Percentiles rank a stretch among this genome's conserved stretches.
These are phyloP conservation scores for Davidsoniella virescens DNA, from an alignment of 2,329 filamentous ascomycete species.

Conservation along the genomic window DNA sequence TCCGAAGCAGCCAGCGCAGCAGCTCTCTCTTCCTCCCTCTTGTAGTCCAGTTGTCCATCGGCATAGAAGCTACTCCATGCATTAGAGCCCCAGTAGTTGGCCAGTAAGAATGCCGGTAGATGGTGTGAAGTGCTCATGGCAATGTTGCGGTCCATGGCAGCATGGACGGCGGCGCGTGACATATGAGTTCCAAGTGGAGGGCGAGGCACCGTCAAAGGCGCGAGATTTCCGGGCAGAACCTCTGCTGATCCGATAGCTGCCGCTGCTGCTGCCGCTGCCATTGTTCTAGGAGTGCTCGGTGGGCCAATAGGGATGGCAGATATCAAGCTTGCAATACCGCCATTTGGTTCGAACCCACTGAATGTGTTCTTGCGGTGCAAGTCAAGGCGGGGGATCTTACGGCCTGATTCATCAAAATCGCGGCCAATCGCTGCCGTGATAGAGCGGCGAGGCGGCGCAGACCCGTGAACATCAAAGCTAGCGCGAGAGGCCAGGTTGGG, in stretches of 20 bases:
- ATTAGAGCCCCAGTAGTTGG: conserved; percentile 84
- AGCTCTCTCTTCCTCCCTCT: conserved; percentile 10
- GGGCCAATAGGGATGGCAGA: conserved; percentile 34
- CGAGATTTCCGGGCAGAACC: conserved; percentile 45
- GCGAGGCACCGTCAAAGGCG: conserved; percentile 67
- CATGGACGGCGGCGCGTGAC: conserved; percentile 68
- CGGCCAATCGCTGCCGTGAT: conserved; percentile 32
- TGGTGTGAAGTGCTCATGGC: conserved; percentile 48
- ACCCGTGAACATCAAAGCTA: conserved; percentile 53
- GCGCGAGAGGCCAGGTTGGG: conserved; percentile 34
- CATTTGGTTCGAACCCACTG: conserved; percentile 25
- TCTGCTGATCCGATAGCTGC: conserved; percentile 23
- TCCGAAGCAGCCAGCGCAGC: conserved; percentile 10
- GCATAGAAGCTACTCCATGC: conserved; percentile 43
- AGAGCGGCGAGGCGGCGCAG: conserved; percentile 32
- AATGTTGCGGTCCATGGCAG: conserved; percentile 60
- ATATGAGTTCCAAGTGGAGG: conserved; percentile 72
- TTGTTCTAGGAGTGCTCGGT: neutral
- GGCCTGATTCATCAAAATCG: conserved; percentile 4
- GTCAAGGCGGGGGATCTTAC: conserved; percentile 87
- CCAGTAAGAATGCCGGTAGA: conserved; percentile 72
- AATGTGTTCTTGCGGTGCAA: conserved; percentile 65
- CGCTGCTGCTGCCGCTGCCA: neutral
- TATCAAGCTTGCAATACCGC: conserved; percentile 71
- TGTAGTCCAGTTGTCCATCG: conserved; percentile 14